phyloP scores from a whole-genome alignment of 768 basidiomycete genomes.

The Pisolithus orientalis region DNA sequence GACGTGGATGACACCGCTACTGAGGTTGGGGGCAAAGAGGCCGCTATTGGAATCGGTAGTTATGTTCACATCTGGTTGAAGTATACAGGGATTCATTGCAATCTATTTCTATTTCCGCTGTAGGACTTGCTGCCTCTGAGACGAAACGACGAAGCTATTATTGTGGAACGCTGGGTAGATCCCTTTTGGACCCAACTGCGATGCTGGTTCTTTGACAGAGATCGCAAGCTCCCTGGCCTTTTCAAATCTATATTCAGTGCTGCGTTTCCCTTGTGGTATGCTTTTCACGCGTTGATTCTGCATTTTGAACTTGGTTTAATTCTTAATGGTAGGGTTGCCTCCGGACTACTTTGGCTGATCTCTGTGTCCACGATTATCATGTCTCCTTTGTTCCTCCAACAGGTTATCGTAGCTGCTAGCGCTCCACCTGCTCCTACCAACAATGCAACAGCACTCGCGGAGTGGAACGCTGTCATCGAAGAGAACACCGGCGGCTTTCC shows the following conservation, averaged over 20 bases:
- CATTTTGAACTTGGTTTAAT: neutral
- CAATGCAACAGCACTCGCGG: conserved; percentile 15
- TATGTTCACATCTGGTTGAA: conserved; percentile 19
- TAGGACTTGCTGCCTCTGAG: conserved; percentile 21
- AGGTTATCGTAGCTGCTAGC: conserved; percentile 19
- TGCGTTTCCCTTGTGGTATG: conserved; percentile 12
- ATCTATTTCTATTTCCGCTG: conserved; percentile 9
- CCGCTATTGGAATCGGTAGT: conserved; percentile 24
- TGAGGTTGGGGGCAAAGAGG: conserved; percentile 12
- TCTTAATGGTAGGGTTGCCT: conserved; percentile 14
- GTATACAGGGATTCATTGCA: conserved; percentile 14
- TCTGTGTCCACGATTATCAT: conserved; percentile 17
- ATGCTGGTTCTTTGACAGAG: conserved; percentile 13
- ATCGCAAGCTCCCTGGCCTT: conserved; percentile 9
- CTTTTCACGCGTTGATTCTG: neutral
- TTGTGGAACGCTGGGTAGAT: conserved; percentile 19
- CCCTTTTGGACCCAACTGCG: conserved; percentile 20
- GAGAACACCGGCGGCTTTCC: conserved; percentile 24
- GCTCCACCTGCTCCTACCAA: conserved; percentile 15
- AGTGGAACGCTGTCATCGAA: conserved; percentile 15
- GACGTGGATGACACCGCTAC: conserved; percentile 12
- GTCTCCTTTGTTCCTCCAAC: conserved; percentile 21
- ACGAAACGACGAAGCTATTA: conserved; percentile 18
- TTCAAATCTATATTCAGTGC: conserved; percentile 14
- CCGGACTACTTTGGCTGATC: conserved; percentile 24